Base-by-base conservation (phyloP, 306 rosid genomes). In the Biancaea sappan region DNA sequence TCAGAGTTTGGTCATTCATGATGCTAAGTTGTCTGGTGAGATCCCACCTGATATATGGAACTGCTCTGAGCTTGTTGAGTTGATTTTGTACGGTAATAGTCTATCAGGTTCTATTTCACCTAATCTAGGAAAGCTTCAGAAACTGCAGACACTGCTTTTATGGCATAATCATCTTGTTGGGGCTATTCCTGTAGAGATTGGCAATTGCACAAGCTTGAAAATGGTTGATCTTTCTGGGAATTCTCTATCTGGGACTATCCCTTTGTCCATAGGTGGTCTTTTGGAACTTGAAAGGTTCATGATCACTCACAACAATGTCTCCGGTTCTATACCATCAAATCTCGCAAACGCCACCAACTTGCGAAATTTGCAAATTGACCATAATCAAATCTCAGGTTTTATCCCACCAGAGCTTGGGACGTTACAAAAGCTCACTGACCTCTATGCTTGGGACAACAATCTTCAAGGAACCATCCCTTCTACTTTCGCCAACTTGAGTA, bases 401-500 rank as follows among this genome's bases (percentile, higher is more conserved):
- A 79, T 89, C 66, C 94, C 94, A 44, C 73, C 82, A 0, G 84
- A 82, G 82, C 59, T 89, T 60, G 89, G 91, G 44, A 73, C 46
- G 69, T 43, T 89, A 58, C 59, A 78, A 3, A 83, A 82, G 68
- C 79, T 89, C 22, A 76, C 29, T 35, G 81, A 84, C 67, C 77
- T 89, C 58, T 81, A 82, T 7, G 88, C 88, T 43, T 89, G 91
- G 91, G 52, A 71, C 48, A 89, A 89, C 79, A 85, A 82, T 66
- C 89, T 89, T 6, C 89, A 89, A 79, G 94, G 94, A 76, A 83
- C 82, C 71, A 81, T 89, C 59, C 91, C 94, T 66, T 71, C 74
- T 6, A 64, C 77, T 76, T 74, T 89, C 57, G 76, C 80, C 35
- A 71, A 69, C 31, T 81, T 84, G 53, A 65, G 59, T 10, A 78